Base-by-base conservation (phyloP, 495 filamentous ascomycete genomes). In the Tuber brumale region DNA sequence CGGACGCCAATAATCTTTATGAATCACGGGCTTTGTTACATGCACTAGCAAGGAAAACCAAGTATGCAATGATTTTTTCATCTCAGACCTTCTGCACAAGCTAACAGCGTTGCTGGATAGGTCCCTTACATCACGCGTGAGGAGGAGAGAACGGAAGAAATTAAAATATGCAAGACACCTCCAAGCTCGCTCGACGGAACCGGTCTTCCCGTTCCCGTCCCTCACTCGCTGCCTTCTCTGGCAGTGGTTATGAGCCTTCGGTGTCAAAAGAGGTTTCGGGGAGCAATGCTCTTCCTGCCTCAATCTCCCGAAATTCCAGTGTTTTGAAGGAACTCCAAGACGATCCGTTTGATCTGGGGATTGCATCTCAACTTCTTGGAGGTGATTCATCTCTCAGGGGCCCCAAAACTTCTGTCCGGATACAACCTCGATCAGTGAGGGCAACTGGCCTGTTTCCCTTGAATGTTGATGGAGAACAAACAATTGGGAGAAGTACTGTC, bases 211-310 rank as follows among this genome's bases (percentile, higher is more conserved):
- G 81, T 61, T 80, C 81, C n/a, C 77, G 81, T 16, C 81, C 81
- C n/a, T 82, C 81, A n/a, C 75, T 82, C 72, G 81, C 81, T n/a
- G 80, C 81, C 70, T 75, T 82, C 74, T 71, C 81, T 42, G 81
- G 82, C 72, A 82, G 81, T 46, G 81, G 81, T 12, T 82, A 74
- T 69, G 74, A 79, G 70, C 81, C 81, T 69, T 79, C 80, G 70
- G 70, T 69, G 43, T 74, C 51, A 9, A 74, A 78, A 31, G 44
- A 71, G 41, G 61, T 70, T 41, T 79, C 75, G 44, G 76, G 51
- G 69, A 61, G 71, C 12, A 78, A 74, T 70, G 81, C 75, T 46
- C 72, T 81, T 44, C 79, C 75, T 45, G 72, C 72, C 39, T 81
- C 79, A 16, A 73, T 81, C 57, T 81, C 79, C 23, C 31, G 79